Percentiles rank a stretch among this genome's conserved stretches.
Evolutionary conservation across 2,329 filamentous ascomycete species (phyloP).

Genomic region (Fusarium buharicum): DNA sequence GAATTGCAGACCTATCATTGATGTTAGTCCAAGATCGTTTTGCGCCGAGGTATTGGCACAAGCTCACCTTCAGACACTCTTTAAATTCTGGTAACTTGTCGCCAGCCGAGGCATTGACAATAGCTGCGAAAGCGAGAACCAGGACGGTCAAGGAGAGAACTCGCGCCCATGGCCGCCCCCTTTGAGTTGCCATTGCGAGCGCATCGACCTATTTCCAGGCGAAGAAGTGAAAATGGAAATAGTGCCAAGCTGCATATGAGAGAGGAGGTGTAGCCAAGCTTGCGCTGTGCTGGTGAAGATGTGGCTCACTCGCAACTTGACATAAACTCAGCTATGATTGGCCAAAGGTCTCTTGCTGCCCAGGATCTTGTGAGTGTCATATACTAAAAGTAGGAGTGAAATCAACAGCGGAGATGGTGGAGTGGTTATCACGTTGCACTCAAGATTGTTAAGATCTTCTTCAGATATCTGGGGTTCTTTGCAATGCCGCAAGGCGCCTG

Average conservation of each 20-base stretch:
- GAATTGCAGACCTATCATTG: constrained; percentile 76
- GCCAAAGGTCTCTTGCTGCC: background rate
- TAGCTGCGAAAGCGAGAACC: constrained; percentile 54
- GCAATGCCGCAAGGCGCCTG: no score
- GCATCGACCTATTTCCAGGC: constrained; percentile 45
- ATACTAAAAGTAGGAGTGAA: no score
- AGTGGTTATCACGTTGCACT: no score
- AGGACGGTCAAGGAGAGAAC: constrained; percentile 51
- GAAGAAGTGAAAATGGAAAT: constrained; percentile 2
- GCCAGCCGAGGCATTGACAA: constrained; percentile 77
- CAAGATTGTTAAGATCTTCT: no score
- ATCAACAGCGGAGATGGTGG: no score
- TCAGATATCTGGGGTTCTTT: no score
- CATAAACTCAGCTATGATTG: constrained; percentile 38
- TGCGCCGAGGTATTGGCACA: background rate
- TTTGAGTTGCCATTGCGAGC: constrained; percentile 46
- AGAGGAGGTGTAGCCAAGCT: constrained; percentile 10
- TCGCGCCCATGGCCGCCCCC: constrained; percentile 49
- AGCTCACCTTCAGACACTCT: constrained; percentile 80
- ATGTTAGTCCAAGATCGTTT: constrained; percentile 25
- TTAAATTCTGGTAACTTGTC: constrained; percentile 89
- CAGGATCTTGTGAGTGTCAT: no score
- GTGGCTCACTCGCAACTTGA: constrained; percentile 32
- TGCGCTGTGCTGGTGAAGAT: constrained; percentile 28
- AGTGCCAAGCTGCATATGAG: constrained; percentile 20